Percentiles rank a stretch among this genome's conserved stretches.
Evolutionary conservation across 2,329 filamentous ascomycete genomes (phyloP).

Genomic region (Fusarium nanum): DNA sequence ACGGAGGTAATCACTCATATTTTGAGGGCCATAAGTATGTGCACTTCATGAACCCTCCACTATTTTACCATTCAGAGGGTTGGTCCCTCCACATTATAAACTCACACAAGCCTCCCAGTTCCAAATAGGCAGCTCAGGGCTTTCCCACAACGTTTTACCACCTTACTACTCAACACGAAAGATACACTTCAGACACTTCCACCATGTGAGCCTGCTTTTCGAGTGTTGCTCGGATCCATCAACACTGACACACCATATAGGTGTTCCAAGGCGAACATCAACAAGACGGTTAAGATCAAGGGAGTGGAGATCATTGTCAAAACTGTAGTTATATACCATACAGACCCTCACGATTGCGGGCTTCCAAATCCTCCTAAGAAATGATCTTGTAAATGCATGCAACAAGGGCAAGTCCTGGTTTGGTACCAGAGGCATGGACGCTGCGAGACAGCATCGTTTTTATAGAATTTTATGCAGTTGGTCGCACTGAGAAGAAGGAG

Average conservation of each 20-base stretch:
- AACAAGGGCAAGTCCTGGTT: background rate
- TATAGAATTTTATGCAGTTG: background rate
- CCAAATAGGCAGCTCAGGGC: fast-evolving
- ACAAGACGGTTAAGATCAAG: background rate
- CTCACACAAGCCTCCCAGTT: background rate
- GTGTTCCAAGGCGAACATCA: background rate
- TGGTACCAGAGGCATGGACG: too few relatives aligned
- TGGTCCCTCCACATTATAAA: too few relatives aligned
- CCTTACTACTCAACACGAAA: background rate
- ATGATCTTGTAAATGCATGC: too few relatives aligned
- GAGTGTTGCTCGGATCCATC: too few relatives aligned
- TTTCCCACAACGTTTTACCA: fast-evolving
- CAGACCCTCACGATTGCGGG: background rate
- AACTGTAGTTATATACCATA: background rate
- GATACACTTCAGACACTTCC: background rate
- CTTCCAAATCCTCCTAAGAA: background rate
- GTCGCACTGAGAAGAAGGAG: too few relatives aligned
- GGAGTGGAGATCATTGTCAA: background rate
- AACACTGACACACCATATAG: background rate
- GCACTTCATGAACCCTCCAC: background rate
- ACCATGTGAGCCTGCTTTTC: background rate
- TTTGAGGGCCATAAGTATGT: background rate
- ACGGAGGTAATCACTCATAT: background rate
- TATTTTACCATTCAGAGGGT: too few relatives aligned
- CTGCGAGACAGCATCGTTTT: too few relatives aligned